Evolutionary conservation across 1,139 yeast genomes (phyloP).

Genomic region (Geotrichum europaeum): DNA sequence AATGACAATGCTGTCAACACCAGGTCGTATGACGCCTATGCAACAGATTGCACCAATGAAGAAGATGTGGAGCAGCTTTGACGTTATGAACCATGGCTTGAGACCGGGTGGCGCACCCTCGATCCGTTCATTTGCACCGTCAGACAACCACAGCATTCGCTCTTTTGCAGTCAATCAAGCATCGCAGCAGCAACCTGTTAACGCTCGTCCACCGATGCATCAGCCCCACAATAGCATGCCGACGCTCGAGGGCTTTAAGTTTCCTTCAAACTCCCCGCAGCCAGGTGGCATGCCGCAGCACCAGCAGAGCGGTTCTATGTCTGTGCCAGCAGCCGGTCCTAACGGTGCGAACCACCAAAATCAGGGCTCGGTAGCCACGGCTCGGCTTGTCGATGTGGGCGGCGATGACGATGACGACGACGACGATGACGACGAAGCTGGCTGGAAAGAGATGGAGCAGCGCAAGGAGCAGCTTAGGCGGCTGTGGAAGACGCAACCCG

Average conservation of each 20-base stretch:
- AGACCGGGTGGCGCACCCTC: slow-evolving; percentile 24
- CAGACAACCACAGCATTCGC: slow-evolving; percentile 22
- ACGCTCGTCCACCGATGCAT: slow-evolving; percentile 5
- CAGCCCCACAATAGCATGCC: slow-evolving; percentile 9
- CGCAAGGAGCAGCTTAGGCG: slow-evolving; percentile 14
- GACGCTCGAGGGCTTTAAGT: slow-evolving; percentile 7
- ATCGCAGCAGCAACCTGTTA: not conserved
- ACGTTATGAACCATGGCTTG: slow-evolving; percentile 17
- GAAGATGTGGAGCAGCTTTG: slow-evolving; percentile 23
- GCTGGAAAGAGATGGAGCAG: slow-evolving; percentile 18
- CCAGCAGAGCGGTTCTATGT: not conserved
- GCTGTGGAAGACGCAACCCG: slow-evolving; percentile 16
- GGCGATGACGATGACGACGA: slow-evolving; percentile 17
- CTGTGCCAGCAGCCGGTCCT: not conserved
- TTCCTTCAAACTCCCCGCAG: slow-evolving; percentile 3
- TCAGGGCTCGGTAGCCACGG: not conserved
- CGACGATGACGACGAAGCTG: slow-evolving; percentile 19
- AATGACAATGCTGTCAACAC: slow-evolving; percentile 11
- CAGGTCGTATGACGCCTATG: slow-evolving; percentile 14
- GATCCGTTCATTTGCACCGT: slow-evolving; percentile 24
- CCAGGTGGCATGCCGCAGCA: not conserved
- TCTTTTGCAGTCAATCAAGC: slow-evolving; percentile 12
- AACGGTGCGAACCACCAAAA: not conserved
- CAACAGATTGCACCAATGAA: slow-evolving; percentile 5
- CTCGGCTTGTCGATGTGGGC: slow-evolving; percentile 2